Conservation (phyloP, 768 basidiomycete genomes). For the Hericium erinaceus region DNA sequence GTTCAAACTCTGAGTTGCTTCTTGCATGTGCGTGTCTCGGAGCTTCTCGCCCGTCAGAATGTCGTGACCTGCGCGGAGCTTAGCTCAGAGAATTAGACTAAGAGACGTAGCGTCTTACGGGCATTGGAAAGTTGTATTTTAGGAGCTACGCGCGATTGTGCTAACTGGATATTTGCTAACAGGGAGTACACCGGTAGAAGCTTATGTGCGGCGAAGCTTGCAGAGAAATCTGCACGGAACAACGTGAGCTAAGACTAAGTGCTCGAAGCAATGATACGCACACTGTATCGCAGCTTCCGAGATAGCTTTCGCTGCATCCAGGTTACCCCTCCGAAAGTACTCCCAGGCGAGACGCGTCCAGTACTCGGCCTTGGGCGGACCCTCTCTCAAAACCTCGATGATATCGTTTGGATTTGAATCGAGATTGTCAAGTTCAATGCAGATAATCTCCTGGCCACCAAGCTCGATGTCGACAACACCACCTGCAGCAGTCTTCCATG, state of each 20-base stretch:
- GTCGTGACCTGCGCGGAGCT: conserved; percentile 48
- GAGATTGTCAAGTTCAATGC: conserved; percentile 82
- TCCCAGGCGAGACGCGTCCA: conserved; percentile 84
- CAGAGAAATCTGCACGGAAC: too few relatives aligned
- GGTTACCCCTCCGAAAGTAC: conserved; percentile 74
- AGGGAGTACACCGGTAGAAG: conserved; percentile 36
- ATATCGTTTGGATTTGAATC: conserved; percentile 73
- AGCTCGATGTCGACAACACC: conserved; percentile 65
- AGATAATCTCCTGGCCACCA: conserved; percentile 77
- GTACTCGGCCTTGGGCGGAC: conserved; percentile 59
- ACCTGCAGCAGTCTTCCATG: conserved; percentile 14
- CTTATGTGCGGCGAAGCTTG: too few relatives aligned
- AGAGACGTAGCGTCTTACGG: conserved; percentile 39
- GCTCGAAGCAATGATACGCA: conserved; percentile 25
- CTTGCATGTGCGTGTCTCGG: conserved; percentile 60
- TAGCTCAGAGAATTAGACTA: not conserved
- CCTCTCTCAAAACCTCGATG: conserved; percentile 61
- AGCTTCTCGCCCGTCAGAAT: conserved; percentile 46
- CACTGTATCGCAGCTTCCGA: conserved; percentile 57
- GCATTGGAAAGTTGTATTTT: conserved; percentile 67
- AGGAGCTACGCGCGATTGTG: conserved; percentile 74
- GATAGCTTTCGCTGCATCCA: conserved; percentile 72
- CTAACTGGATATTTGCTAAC: conserved; percentile 78
- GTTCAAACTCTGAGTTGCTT: conserved; percentile 64
- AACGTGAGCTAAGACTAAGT: too few relatives aligned